These are phyloP conservation scores for Salpingoeca rosetta DNA, from an alignment of 78 protist species.

Conservation along the genomic window DNA sequence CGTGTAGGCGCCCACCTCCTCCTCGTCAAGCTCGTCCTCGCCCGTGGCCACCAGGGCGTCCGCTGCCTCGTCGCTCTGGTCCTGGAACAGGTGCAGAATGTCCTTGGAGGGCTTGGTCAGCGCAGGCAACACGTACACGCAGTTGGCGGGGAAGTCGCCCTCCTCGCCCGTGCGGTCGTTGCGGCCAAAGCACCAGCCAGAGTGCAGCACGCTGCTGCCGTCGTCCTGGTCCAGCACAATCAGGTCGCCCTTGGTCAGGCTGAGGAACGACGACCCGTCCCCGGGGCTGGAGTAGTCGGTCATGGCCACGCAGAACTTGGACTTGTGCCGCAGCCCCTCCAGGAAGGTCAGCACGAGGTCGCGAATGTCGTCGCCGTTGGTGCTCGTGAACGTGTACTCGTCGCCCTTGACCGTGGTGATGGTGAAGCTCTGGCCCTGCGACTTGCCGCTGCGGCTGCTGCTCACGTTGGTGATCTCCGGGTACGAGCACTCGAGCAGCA, in stretches of 20 bases:
- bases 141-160: neutral
- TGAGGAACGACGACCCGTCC: neutral
- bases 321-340: neutral
- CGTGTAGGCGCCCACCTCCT: neutral
- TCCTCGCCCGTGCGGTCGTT: neutral
- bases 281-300: neutral
- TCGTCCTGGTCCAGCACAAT: neutral
- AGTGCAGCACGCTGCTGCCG: neutral
- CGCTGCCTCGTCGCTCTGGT: neutral
- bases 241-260: neutral
- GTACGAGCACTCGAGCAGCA: neutral
- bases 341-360: neutral
- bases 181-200: neutral
- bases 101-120: neutral
- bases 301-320: neutral
- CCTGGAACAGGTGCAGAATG: neutral
- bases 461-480: neutral
- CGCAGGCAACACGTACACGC: neutral
- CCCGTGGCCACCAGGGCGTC: neutral
- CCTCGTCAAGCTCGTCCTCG: neutral
- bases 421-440: neutral
- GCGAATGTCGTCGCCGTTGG: neutral
- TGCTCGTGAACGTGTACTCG: neutral
- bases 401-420: neutral
- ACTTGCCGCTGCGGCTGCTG: neutral